Evolutionary conservation across 2,329 filamentous ascomycete species (phyloP).

Genomic region (Cladobotryum protrusum): DNA sequence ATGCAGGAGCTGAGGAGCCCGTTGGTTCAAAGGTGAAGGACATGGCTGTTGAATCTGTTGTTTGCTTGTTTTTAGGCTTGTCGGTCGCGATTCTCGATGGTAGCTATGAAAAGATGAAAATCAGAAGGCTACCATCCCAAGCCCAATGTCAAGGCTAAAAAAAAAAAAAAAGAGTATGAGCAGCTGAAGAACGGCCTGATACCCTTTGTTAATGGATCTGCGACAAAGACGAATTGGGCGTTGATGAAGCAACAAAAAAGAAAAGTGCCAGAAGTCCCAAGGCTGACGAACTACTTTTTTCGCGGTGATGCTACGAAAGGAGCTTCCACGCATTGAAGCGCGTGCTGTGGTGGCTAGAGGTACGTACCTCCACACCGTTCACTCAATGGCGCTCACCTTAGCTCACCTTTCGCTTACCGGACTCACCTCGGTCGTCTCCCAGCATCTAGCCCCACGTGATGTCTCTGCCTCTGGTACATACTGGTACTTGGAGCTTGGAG

Average conservation of each 20-base stretch:
- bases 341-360: constrained; percentile 11
- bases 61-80: constrained; percentile 1
- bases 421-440: too few species aligned
- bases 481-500: too few species aligned
- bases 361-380: neutral
- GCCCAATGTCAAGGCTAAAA: neutral
- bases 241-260: constrained; percentile 5
- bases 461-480: too few species aligned
- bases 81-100: constrained; percentile 3
- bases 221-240: neutral
- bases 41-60: constrained; percentile 23
- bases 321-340: constrained; percentile 5
- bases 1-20: constrained; percentile 27
- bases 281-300: constrained; percentile 11
- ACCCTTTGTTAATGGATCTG: constrained; percentile 1
- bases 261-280: constrained; percentile 2
- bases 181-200: neutral
- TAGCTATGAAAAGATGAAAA: neutral
- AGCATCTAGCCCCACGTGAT: too few species aligned
- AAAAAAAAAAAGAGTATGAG: too few species aligned
- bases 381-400: neutral
- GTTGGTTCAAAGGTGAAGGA: constrained; percentile 34
- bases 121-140: constrained; percentile 11
- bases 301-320: constrained; percentile 8
- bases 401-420: too few species aligned